Conservation (phyloP, 1,284 basidiomycete species). For the Gymnopus androsaceus region DNA sequence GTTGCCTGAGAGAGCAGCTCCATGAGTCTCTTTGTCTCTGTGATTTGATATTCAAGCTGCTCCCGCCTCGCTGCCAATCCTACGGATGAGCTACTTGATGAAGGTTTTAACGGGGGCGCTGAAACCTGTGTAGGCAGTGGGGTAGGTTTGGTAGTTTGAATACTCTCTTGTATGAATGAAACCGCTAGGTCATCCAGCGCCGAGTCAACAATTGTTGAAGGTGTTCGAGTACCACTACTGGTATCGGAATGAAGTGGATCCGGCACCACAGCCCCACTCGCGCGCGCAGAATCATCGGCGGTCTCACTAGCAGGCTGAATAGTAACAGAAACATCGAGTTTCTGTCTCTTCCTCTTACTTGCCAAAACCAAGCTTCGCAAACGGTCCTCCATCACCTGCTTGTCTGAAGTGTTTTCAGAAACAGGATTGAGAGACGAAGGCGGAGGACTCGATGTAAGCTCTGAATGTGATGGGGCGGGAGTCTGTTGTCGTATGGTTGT, state of each 20-base stretch:
- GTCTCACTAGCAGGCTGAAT: not conserved
- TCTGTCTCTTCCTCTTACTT: slow-evolving; percentile 37
- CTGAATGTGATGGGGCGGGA: not conserved
- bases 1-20: slow-evolving; percentile 16
- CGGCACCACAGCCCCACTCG: not conserved
- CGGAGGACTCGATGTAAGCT: not conserved
- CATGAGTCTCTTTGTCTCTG: slow-evolving; percentile 25
- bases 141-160: slow-evolving; percentile 42
- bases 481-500: not conserved
- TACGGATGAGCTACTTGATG: not conserved
- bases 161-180: slow-evolving; percentile 57
- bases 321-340: slow-evolving; percentile 5
- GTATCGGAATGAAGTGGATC: not conserved
- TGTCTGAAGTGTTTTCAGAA: slow-evolving; percentile 14
- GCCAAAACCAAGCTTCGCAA: slow-evolving; percentile 42
- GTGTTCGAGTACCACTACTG: slow-evolving; percentile 13
- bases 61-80: slow-evolving; percentile 18
- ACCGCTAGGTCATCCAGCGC: slow-evolving; percentile 51
- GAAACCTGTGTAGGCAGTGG: not conserved
- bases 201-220: slow-evolving; percentile 3
- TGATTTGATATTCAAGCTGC: slow-evolving; percentile 24
- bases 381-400: slow-evolving; percentile 38
- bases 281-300: too few species aligned
- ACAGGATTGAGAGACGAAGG: slow-evolving; percentile 1
- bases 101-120: not conserved